Evolutionary conservation across 2,329 filamentous ascomycete species (phyloP), one percentile per base, ranked within the genome.

Genomic region (Hypoxylon rubiginosum): DNA sequence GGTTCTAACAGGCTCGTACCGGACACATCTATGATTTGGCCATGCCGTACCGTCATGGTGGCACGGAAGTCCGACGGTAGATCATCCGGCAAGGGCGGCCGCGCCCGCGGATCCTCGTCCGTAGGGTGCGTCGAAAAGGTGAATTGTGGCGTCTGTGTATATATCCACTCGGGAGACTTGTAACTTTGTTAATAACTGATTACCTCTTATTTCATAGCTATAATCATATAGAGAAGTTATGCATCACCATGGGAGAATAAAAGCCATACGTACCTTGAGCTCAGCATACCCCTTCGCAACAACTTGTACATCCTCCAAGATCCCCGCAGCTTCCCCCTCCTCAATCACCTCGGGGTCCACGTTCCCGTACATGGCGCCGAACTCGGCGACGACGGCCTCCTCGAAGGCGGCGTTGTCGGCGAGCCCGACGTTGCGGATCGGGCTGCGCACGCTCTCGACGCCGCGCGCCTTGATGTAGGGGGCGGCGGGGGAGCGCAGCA

Each of bases 371-470:
- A 95, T 87, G 15, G 72, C 71, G 6, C 79, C 79, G 78, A 97
- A 97, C 76, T 92, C 86, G 6, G 80, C 79, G 26, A 88, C 81
- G 1, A 93, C 89, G 10, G 86, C 87, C 1, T 79, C 78, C 57
- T 86, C 81, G 62, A 89, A 88, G 13, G 75, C 79, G 0, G 63
- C 74, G 15, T 55, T 62, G 51, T 76, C 81, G 2, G 45, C 1
- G 0, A 93, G 77, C 2, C 88, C 86, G 1, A 97, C 89, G 79
- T 98, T 99, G 7, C 88, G 85, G 10, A 98, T 91, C 0, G 90
- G 88, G 51, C 93, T 97, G 67, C 92, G 90, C 46, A 98, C 94
- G 76, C 95, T 98, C 73, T 96, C 93, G 0, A 97, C 94, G 0
- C 96, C 96, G 65, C 91, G 90, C 0, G 93, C 92, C 67, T 88